Evolutionary conservation across 306 rosid species (phyloP).

Genomic region (Ormosia emarginata): DNA sequence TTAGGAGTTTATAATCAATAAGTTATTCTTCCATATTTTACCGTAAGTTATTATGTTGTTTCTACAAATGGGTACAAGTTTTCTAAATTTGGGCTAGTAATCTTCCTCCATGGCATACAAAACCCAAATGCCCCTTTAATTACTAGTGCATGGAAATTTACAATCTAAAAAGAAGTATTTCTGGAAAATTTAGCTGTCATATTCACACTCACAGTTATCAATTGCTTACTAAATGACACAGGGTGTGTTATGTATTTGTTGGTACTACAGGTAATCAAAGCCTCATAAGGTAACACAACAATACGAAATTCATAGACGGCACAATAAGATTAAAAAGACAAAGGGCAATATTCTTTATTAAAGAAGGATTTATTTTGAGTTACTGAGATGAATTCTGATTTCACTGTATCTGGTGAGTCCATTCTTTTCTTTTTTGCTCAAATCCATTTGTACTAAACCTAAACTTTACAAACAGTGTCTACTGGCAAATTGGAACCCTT

Average conservation of each 20-base stretch:
- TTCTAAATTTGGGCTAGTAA: too few species aligned
- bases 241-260: slow-evolving; percentile 1
- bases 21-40: too few species aligned
- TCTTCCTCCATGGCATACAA: background rate
- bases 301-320: background rate
- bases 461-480: background rate
- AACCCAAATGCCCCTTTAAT: background rate
- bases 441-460: background rate
- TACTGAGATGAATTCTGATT: background rate
- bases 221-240: background rate
- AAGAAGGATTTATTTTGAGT: background rate
- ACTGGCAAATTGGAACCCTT: background rate
- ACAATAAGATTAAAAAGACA: background rate
- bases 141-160: background rate
- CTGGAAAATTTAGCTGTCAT: background rate
- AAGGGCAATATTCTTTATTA: background rate
- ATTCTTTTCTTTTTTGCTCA: background rate
- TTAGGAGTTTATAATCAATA: too few species aligned
- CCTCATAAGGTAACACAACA: background rate
- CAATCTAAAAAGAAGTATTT: background rate
- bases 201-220: background rate
- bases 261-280: background rate
- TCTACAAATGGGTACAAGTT: too few species aligned
- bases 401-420: background rate
- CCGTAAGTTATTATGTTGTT: too few species aligned